Conservation (phyloP, 805 yeast species). For the Zygotorulaspora danielsina region DNA sequence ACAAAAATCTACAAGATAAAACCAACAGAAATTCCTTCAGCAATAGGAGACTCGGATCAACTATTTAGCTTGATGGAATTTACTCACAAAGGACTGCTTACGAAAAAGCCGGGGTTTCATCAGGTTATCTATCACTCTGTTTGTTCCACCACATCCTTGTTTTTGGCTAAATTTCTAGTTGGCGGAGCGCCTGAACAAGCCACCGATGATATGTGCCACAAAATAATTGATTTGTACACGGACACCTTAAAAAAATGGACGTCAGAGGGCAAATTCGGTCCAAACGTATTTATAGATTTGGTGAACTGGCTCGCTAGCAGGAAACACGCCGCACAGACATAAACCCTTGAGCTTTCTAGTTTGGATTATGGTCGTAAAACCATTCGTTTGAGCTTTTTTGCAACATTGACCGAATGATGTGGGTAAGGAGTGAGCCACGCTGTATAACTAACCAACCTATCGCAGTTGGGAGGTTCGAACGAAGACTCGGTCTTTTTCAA, state of each 20-base stretch:
- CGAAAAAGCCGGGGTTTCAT: conserved; percentile 36
- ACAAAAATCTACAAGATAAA: conserved; percentile 51
- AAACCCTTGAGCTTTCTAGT: conserved; percentile 2
- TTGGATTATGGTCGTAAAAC: neutral
- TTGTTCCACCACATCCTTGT: conserved; percentile 48
- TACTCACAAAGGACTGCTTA: conserved; percentile 42
- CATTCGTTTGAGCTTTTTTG: too few species aligned
- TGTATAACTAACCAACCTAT: too few species aligned
- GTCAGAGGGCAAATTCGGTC: conserved; percentile 25
- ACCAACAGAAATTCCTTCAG: conserved; percentile 17
- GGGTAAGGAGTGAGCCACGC: too few species aligned
- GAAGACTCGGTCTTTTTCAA: too few species aligned
- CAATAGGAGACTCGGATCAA: conserved; percentile 20
- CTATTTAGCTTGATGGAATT: conserved; percentile 33
- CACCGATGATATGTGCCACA: conserved; percentile 38
- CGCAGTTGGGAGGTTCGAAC: too few species aligned
- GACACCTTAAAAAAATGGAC: conserved; percentile 61
- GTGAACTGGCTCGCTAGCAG: conserved; percentile 72
- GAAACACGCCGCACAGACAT: conserved; percentile 26
- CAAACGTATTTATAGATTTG: conserved; percentile 60
- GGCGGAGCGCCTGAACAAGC: conserved; percentile 21
- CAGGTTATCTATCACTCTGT: conserved; percentile 49
- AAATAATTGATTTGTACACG: conserved; percentile 54
- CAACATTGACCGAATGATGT: too few species aligned
- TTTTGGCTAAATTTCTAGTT: conserved; percentile 54